Percentiles rank a stretch among this genome's conserved stretches.
Evolutionary conservation across 345 rosid genomes (phyloP).

Genomic region (Melaleuca alternifolia): DNA sequence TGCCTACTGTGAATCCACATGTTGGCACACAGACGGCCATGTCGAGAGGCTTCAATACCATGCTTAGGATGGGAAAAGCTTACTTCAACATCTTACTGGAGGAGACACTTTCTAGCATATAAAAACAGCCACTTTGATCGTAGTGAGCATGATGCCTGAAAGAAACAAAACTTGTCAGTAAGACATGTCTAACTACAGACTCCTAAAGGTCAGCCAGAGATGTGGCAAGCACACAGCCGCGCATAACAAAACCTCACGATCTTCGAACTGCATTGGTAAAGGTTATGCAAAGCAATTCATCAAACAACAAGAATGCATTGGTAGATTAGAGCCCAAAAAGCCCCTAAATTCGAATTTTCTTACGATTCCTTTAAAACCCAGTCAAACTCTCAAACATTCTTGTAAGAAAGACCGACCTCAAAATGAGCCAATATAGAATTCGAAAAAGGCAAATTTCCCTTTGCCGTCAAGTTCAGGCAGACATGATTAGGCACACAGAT

Average conservation of each 20-base stretch:
- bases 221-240: not conserved
- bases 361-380: not conserved
- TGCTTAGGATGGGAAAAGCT: not conserved
- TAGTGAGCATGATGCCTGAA: not conserved
- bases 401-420: not conserved
- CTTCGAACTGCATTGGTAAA: not conserved
- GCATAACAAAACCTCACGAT: not conserved
- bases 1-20: not conserved
- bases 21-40: no score
- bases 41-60: not conserved
- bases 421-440: not conserved
- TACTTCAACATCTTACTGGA: not conserved
- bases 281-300: not conserved
- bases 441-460: not conserved
- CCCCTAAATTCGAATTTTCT: not conserved
- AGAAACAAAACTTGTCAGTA: not conserved
- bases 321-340: not conserved
- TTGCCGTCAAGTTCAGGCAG: accelerated
- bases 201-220: not conserved
- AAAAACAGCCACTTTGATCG: not conserved
- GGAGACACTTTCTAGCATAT: not conserved
- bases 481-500: not conserved
- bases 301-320: not conserved
- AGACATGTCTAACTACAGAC: not conserved
- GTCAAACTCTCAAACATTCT: not conserved